phyloP scores from a whole-genome alignment of 768 basidiomycete species.

The Pisolithus orientalis region DNA sequence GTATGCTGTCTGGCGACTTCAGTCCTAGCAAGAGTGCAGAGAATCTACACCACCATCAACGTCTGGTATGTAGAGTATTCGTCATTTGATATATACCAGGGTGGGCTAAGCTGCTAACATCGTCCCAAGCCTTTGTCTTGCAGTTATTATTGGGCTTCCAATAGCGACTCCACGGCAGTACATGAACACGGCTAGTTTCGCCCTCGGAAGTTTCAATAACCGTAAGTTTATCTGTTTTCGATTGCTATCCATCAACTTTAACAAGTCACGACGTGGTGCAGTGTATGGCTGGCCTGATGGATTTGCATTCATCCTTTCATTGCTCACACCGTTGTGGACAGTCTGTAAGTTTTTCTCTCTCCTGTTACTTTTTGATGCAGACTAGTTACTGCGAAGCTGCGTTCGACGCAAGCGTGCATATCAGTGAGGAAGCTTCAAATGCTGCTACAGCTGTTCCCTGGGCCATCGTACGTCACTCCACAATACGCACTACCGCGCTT shows the following conservation, averaged over 20 bases:
- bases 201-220: slow-evolving; percentile 56
- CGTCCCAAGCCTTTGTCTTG: slow-evolving; percentile 46
- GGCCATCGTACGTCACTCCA: slow-evolving; percentile 44
- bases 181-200: slow-evolving; percentile 54
- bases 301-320: slow-evolving; percentile 38
- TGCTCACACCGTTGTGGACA: slow-evolving; percentile 32
- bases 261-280: background rate
- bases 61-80: slow-evolving; percentile 5
- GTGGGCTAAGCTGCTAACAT: background rate
- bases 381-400: slow-evolving; percentile 20
- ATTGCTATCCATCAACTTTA: background rate
- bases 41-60: background rate
- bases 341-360: slow-evolving; percentile 18
- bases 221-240: slow-evolving; percentile 26
- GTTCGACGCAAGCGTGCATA: slow-evolving; percentile 56
- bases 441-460: slow-evolving; percentile 63
- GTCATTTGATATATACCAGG: slow-evolving; percentile 1
- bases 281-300: slow-evolving; percentile 38
- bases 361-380: slow-evolving; percentile 18
- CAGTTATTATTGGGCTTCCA: slow-evolving; percentile 64
- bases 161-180: slow-evolving; percentile 52
- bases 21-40: background rate
- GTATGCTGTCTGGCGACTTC: background rate
- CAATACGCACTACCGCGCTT: background rate
- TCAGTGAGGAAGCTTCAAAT: slow-evolving; percentile 67